Base-by-base conservation (phyloP, 1,139 yeast species). In the Geotrichum bryndzae region DNA sequence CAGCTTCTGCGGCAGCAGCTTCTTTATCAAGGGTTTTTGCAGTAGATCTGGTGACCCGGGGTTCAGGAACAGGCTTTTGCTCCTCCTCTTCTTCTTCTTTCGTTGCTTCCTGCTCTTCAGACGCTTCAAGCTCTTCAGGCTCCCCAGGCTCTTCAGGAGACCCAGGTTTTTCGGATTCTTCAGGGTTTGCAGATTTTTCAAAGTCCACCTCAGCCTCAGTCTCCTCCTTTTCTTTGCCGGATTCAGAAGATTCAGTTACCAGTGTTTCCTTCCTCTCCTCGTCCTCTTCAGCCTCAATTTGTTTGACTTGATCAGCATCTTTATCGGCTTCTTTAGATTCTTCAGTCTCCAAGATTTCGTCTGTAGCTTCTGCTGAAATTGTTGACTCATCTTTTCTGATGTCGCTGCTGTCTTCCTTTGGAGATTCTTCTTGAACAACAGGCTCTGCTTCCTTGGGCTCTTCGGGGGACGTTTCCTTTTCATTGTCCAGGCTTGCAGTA, bases 401-500 rank as follows among this genome's bases (percentile, higher is more conserved):
- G 5, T 41, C 48, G 23, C 48, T n/a, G n/a, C 3, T 41, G 48
- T 41, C 48, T 41, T 41, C 18, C 23, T 15, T 41, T 3, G 22
- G 48, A 6, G 48, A 41, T 41, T 15, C 22, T n/a, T 41, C 38
- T 31, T 33, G 41, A 22, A 3, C 29, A 25, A n/a, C 55, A n/a
- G 23, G 31, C 55, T 33, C n/a, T 25, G 35, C 50, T n/a, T 46
- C 51, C 22, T 56, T 15, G 8, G n/a, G 2, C n/a, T 50, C 29
- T 11, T 6, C 29, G 15, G 15, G 11, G 8, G 23, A n/a, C 31
- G 54, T 29, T 46, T 53, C n/a, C 13, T 45, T 41, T 31, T 22
- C 22, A 23, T 51, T 54, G 22, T 60, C 65, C 15, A 61, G 3
- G 15, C 65, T 58, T 5, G 55, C n/a, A n/a, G 18, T 4, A 13